phyloP scores from a whole-genome alignment of 2,329 filamentous ascomycete genomes.

The Penicillium sp. region DNA sequence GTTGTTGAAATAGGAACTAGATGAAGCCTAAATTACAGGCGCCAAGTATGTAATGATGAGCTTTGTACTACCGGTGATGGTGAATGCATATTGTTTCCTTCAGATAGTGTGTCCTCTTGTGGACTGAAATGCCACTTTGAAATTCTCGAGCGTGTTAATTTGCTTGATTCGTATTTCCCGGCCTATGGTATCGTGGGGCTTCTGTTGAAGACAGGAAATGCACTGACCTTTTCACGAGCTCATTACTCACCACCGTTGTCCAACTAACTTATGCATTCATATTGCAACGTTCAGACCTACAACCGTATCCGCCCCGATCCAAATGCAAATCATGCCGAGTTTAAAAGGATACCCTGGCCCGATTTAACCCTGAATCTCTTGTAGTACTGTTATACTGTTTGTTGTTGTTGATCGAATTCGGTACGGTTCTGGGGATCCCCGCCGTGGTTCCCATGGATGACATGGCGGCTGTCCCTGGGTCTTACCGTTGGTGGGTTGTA shows the following conservation, averaged over 20 bases:
- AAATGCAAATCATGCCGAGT: background rate
- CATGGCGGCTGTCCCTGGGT: background rate
- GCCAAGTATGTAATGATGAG: no score
- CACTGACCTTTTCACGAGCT: background rate
- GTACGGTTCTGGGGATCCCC: background rate
- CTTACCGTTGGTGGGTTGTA: background rate
- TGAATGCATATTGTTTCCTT: background rate
- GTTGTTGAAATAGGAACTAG: background rate
- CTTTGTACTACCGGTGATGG: background rate
- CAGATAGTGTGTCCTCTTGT: background rate
- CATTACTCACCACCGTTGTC: background rate
- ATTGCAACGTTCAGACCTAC: background rate
- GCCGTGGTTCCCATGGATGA: background rate
- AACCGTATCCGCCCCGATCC: slow-evolving; percentile 1
- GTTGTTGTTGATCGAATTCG: background rate
- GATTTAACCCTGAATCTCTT: background rate
- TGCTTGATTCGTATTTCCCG: background rate
- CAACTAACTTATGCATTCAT: background rate
- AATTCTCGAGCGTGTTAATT: background rate
- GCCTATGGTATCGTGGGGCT: background rate
- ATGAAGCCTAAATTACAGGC: background rate
- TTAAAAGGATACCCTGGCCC: background rate
- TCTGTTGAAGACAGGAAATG: background rate
- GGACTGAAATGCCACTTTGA: background rate
- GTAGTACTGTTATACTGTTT: background rate